Evolutionary conservation across 192 early-diverging fungal genomes (phyloP).

Genomic region (Gigaspora rosea): DNA sequence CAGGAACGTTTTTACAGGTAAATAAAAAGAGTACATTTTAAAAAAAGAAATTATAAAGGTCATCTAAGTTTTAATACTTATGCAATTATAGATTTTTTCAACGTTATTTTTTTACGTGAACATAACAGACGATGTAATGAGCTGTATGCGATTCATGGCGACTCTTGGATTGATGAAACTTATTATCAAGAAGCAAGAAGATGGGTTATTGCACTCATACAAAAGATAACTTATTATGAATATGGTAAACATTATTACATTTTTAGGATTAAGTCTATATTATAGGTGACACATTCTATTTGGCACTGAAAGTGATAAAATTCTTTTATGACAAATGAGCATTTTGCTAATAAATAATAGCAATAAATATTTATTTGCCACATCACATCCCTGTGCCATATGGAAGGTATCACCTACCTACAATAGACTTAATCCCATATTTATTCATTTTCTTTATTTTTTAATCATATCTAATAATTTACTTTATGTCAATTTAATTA

Average conservation of each 20-base stretch:
- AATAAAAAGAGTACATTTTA: too few species aligned
- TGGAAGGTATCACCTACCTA: too few species aligned
- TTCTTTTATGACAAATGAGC: too few species aligned
- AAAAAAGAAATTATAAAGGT: too few species aligned
- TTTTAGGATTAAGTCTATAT: neutral
- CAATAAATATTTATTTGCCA: too few species aligned
- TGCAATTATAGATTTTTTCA: neutral
- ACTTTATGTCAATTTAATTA: neutral
- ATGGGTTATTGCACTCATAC: neutral
- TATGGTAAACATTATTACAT: neutral
- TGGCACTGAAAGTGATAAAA: too few species aligned
- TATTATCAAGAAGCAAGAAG: constrained; percentile 17
- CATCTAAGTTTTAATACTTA: neutral
- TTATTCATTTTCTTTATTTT: neutral
- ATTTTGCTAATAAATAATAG: too few species aligned
- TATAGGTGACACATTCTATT: too few species aligned
- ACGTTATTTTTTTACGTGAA: neutral
- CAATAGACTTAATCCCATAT: too few species aligned
- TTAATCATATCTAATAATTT: neutral
- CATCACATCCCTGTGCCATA: too few species aligned
- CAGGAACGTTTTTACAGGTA: too few species aligned
- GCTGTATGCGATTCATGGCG: neutral
- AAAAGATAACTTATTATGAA: constrained; percentile 8
- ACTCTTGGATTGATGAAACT: constrained; percentile 1
- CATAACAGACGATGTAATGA: constrained; percentile 11